Base-by-base conservation (phyloP, 345 rosid genomes). In the sweet orange (Citrus sinensis) region DNA sequence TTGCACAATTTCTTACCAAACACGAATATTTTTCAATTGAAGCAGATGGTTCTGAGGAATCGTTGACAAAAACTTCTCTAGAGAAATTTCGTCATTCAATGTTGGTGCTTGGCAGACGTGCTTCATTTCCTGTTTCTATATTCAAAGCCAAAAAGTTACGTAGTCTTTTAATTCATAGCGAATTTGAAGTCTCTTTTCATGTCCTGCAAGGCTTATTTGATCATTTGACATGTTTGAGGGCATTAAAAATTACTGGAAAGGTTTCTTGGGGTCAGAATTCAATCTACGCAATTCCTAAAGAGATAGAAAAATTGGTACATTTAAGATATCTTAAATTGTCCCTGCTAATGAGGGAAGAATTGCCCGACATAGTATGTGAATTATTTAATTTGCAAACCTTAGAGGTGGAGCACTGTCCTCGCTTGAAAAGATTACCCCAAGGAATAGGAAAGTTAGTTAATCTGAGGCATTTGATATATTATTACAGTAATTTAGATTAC, bases 361-460 rank as follows among this genome's bases (percentile, higher is more conserved):
- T 80, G 55, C 80, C 80, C n/a, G 77, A 80, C 22, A 63, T 35
- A 14, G 17, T 54, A 0, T 24, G 83, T 29, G 37, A 55, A 9
- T 17, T 76, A 10, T 75, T 11, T 24, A 80, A 80, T 71, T 58
- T 80, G 4, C 80, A 71, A 9, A 46, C 30, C 7, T 66, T 81
- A 6, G 22, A 64, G 0, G 7, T 76, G 4, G 1, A 0, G 9
- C 0, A 1, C 4, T 81, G 83, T 59, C 0, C 0, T 0, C 0
- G 9, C 7, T 40, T 76, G 1, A 9, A 16, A 8, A 25, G 27
- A 17, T 30, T 81, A 66, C 83, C 80, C 8, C 6, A 2, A 13
- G 58, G 54, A 5, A 71, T 58, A 1, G 60, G 56, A 46, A 81
- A 72, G 30, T 75, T 81, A 11, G 22, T 9, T 30, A 76, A 40